Conservation (phyloP, 2,329 filamentous ascomycete species). For the Thelonectria discophora region DNA sequence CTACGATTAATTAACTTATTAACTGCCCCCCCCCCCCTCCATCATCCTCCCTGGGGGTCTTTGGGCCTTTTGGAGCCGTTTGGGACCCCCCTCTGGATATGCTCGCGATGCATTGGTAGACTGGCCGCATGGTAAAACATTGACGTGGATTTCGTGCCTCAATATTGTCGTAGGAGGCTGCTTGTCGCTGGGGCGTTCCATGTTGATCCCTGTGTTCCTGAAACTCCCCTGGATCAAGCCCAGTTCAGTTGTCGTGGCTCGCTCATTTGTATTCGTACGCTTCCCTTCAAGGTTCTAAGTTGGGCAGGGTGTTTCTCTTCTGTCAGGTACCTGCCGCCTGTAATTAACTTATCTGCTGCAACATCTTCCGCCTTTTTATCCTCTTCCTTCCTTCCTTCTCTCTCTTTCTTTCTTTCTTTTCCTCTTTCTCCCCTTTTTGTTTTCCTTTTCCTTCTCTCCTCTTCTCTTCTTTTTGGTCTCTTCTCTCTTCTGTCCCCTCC, state of each 20-base stretch:
- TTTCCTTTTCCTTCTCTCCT: conserved; percentile 20
- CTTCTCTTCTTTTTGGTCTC: conserved; percentile 12
- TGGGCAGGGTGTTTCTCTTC: not conserved
- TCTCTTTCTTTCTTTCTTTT: not conserved
- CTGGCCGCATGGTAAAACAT: conserved; percentile 7
- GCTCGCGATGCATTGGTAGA: conserved; percentile 6
- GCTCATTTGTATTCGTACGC: conserved; percentile 8
- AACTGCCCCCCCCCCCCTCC: not conserved
- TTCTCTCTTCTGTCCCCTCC: not conserved
- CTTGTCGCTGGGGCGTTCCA: conserved; percentile 28
- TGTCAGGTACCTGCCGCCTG: not conserved
- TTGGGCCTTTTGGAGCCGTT: no score
- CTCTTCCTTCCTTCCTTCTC: conserved; percentile 20
- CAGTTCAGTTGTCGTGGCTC: conserved; percentile 18
- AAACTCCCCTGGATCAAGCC: conserved; percentile 41
- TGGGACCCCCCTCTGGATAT: not conserved
- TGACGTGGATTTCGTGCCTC: conserved; percentile 19
- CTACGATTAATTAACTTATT: conserved; percentile 22
- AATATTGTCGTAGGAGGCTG: conserved; percentile 19
- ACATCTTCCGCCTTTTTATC: conserved; percentile 16
- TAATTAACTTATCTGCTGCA: conserved; percentile 13
- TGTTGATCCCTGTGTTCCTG: conserved; percentile 43
- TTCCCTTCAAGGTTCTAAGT: not conserved
- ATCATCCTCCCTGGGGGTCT: no score
- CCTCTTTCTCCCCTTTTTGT: conserved; percentile 13